Evolutionary conservation across 257 asterid genomes (phyloP), one percentile per base, ranked within the genome.

Genomic region (Cynanchum wilfordii): DNA sequence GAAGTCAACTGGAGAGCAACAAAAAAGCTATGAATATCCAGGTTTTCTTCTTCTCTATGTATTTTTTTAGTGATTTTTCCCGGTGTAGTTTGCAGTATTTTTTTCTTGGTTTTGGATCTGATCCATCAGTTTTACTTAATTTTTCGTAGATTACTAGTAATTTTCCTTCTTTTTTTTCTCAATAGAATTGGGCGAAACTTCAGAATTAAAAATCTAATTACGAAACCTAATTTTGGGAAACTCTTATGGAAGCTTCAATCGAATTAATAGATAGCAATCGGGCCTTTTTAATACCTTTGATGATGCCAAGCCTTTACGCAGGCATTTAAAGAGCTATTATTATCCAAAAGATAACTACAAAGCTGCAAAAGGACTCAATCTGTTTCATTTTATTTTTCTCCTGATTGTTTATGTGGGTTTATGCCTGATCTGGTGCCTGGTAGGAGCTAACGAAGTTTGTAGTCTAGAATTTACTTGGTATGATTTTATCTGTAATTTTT

Each of bases 21-120:
- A 90, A 90, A 83, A 88, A 90, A 84, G 97, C 96, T 42, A 87
- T 90, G 97, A 80, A 36, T 60, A 90, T 90, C 80, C 97, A 88
- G 97, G 97, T 89, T 76, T 49, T 68, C 20, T 40, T 40, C 12
- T 25, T 17, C 24, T 57, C 38, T 33, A 33, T 33, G 5, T 42
- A 55, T 9, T 0, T 11, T 52, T 40, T 20, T 15, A 10, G 5
- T 54, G 52, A 6, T 15, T 20, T 38, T 65, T 36, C 16, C 3
- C 12, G 0, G 67, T 45, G 1, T 25, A n/a, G 10, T n/a, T 40
- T 44, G 25, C 25, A 38, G 36, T 55, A 58, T 16, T 27, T 8
- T 30, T 9, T 50, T 10, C 9, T 70, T 69, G 11, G n/a, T 30
- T 42, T 66, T 45, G 16, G 73, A 66, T 71, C 80, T 47, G 76